Conservation (phyloP, 2,329 filamentous ascomycete genomes). For the Trichoderma sp. region DNA sequence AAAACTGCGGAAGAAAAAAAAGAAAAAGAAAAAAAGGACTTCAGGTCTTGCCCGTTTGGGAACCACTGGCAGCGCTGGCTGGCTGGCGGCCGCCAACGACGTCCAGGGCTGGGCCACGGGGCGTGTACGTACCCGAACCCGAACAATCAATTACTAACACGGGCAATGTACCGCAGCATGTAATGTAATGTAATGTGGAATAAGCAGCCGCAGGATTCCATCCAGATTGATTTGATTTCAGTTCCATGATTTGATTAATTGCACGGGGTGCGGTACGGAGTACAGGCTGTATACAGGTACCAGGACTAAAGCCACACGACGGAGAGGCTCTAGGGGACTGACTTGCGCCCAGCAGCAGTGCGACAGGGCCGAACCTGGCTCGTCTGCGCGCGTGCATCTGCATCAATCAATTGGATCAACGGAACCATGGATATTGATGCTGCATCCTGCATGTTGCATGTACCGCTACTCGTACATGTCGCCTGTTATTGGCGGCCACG, state of each 20-base stretch:
- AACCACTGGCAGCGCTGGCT: constrained; percentile 18
- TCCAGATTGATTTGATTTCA: neutral
- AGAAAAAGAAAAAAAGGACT: neutral
- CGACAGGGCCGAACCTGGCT: neutral
- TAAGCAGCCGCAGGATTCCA: neutral
- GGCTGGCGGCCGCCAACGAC: constrained; percentile 15
- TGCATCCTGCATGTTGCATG: neutral
- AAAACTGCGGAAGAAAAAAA: neutral
- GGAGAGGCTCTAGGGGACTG: neutral
- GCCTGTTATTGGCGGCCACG: neutral
- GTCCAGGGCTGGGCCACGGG: constrained; percentile 3
- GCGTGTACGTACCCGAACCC: neutral
- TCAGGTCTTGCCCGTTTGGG: constrained; percentile 19
- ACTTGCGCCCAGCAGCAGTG: constrained; percentile 2
- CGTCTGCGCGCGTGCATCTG: constrained; percentile 1
- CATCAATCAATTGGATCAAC: neutral
- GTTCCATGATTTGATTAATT: neutral
- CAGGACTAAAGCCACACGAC: neutral
- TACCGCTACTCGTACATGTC: neutral
- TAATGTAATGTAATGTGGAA: neutral
- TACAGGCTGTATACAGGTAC: neutral
- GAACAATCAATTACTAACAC: neutral
- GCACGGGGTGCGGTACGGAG: neutral
- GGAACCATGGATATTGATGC: neutral
- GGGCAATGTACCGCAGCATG: neutral